A percentile compares a stretch with the other conserved stretches of the same genome.
Conservation (phyloP, 805 yeast genomes). For the Zygoascus bituminiphila region DNA sequence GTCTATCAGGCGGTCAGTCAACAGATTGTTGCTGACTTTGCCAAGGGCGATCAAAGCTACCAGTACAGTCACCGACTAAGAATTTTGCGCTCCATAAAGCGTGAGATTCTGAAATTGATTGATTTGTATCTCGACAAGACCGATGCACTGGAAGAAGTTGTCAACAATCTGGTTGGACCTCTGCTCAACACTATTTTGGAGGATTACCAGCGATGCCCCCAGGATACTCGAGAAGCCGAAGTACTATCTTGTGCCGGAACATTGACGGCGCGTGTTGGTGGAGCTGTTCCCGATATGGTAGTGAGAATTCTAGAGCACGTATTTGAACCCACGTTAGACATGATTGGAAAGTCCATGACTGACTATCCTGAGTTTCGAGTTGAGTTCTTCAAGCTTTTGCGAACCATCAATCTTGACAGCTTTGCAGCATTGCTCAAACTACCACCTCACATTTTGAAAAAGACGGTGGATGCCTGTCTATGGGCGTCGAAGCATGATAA, state of each 20-base stretch:
- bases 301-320: conserved; percentile 81
- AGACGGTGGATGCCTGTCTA: conserved; percentile 84
- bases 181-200: conserved; percentile 76
- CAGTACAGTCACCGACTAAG: conserved; percentile 93
- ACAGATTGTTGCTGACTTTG: conserved; percentile 73
- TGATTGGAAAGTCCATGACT: conserved; percentile 92
- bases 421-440: conserved; percentile 80
- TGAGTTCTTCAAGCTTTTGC: conserved; percentile 83
- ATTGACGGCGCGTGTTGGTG: conserved; percentile 79
- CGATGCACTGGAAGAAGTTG: conserved; percentile 76
- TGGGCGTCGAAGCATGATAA: conserved; percentile 99
- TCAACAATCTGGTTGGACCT: conserved; percentile 72
- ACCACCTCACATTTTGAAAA: conserved; percentile 86
- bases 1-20: conserved; percentile 77
- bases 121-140: conserved; percentile 87
- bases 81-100: conserved; percentile 91
- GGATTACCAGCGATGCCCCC: conserved; percentile 81
- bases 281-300: conserved; percentile 80
- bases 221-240: conserved; percentile 97
- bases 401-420: conserved; percentile 77
- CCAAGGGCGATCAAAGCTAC: conserved; percentile 74
- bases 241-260: conserved; percentile 93
- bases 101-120: conserved; percentile 80
- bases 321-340: conserved; percentile 86
- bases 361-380: conserved; percentile 98